phyloP scores from a whole-genome alignment of 2,329 filamentous ascomycete species.

The Aspergillus arachidicola region DNA sequence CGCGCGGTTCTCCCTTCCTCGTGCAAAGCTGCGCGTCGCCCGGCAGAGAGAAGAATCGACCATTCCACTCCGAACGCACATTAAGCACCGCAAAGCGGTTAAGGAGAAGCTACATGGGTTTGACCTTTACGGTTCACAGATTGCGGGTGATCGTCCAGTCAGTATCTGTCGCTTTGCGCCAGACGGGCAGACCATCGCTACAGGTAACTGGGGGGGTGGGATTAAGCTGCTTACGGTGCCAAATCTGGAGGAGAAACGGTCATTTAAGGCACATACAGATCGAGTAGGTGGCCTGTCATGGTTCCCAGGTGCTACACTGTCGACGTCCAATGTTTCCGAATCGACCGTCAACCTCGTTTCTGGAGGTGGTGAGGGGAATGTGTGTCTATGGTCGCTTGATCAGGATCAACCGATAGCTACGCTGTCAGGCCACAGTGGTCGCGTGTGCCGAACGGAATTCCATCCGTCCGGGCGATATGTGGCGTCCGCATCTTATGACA shows the following conservation, averaged over 20 bases:
- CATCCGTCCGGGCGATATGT: slow-evolving; percentile 89
- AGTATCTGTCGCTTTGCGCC: slow-evolving; percentile 92
- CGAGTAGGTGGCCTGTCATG: slow-evolving; percentile 89
- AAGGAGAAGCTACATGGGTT: slow-evolving; percentile 82
- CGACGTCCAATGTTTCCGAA: slow-evolving; percentile 69
- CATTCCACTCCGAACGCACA: slow-evolving; percentile 84
- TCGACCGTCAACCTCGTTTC: slow-evolving; percentile 83
- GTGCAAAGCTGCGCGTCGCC: slow-evolving; percentile 74
- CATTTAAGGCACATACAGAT: slow-evolving; percentile 80
- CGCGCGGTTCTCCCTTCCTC: slow-evolving; percentile 78
- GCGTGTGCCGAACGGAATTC: slow-evolving; percentile 91
- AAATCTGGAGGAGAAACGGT: slow-evolving; percentile 73
- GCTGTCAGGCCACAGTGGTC: slow-evolving; percentile 78
- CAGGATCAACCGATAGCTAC: slow-evolving; percentile 84
- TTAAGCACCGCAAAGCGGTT: slow-evolving; percentile 86
- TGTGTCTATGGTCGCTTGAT: slow-evolving; percentile 87
- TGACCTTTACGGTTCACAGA: slow-evolving; percentile 91
- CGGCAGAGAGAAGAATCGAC: slow-evolving; percentile 79
- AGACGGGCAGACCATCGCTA: slow-evolving; percentile 78
- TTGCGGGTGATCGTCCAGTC: slow-evolving; percentile 84
- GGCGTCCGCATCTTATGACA: slow-evolving; percentile 92
- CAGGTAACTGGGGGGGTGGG: slow-evolving; percentile 90
- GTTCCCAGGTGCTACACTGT: slow-evolving; percentile 79
- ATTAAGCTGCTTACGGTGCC: slow-evolving; percentile 85
- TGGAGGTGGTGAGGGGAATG: slow-evolving; percentile 81